phyloP scores from a whole-genome alignment of 2,329 filamentous ascomycete species.

The Stagonosporopsis vannaccii region DNA sequence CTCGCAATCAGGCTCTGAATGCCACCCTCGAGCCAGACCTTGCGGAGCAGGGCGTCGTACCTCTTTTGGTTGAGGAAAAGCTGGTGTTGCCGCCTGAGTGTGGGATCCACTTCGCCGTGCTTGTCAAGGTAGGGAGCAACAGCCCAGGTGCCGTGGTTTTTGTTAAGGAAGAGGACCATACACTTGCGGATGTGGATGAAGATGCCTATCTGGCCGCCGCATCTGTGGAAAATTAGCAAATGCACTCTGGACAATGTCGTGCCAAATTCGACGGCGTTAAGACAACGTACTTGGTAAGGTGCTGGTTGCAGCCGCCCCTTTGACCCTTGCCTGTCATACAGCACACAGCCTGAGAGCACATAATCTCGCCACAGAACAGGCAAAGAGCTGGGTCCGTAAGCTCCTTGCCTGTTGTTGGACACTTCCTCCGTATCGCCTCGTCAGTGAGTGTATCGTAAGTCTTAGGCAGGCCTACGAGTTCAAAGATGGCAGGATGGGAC shows the following conservation, averaged over 20 bases:
- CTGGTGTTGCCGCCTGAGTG: slow-evolving; percentile 82
- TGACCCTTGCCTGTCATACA: slow-evolving; percentile 71
- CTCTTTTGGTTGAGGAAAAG: slow-evolving; percentile 92
- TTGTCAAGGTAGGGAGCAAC: slow-evolving; percentile 93
- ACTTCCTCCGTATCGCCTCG: slow-evolving; percentile 82
- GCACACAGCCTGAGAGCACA: slow-evolving; percentile 93
- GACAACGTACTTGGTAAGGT: slow-evolving; percentile 77
- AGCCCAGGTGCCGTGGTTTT: slow-evolving; percentile 80
- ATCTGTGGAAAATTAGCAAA: slow-evolving; percentile 60
- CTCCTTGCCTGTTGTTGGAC: slow-evolving; percentile 90
- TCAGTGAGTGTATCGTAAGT: slow-evolving; percentile 94
- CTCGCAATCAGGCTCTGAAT: slow-evolving; percentile 89
- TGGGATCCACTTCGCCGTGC: slow-evolving; percentile 95
- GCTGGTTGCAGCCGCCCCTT: slow-evolving; percentile 76
- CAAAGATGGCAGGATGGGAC: slow-evolving; percentile 90
- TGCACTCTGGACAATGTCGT: background rate
- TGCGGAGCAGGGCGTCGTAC: slow-evolving; percentile 87
- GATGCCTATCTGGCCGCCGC: slow-evolving; percentile 86
- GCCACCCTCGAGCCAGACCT: slow-evolving; percentile 84
- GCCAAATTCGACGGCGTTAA: too few relatives aligned
- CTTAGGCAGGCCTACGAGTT: slow-evolving; percentile 88
- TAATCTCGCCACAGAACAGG: slow-evolving; percentile 94
- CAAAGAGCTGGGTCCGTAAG: slow-evolving; percentile 90
- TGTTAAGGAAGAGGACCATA: slow-evolving; percentile 86
- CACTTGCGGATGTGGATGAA: slow-evolving; percentile 98